A percentile compares a stretch with the other conserved stretches of the same genome.
phyloP scores from a whole-genome alignment of 805 yeast genomes.

The Candida hispaniensis region DNA sequence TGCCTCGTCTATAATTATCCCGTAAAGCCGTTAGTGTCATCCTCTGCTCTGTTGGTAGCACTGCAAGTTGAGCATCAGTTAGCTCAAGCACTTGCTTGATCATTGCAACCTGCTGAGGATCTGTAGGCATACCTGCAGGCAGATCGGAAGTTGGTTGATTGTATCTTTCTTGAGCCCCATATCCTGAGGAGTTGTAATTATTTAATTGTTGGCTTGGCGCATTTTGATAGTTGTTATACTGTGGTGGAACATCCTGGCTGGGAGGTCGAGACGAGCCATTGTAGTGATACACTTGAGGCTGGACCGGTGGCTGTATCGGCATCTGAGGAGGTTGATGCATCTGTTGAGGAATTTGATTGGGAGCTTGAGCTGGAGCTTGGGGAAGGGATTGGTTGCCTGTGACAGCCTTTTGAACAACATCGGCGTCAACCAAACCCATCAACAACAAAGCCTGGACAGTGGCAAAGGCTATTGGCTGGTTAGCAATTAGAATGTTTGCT shows the following conservation, averaged over 20 bases:
- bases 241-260: no score
- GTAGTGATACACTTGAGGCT: no score
- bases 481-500: conserved; percentile 47
- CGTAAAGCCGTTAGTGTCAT: conserved; percentile 24
- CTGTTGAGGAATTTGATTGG: conserved; percentile 14
- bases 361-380: conserved; percentile 15
- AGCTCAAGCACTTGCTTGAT: conserved; percentile 41
- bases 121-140: conserved; percentile 20
- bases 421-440: conserved; percentile 29
- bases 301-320: no score
- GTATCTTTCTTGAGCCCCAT: no score
- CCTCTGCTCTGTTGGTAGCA: conserved; percentile 41
- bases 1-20: conserved; percentile 20
- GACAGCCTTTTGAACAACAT: conserved; percentile 23
- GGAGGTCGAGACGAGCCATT: conserved; percentile 16
- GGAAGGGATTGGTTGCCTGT: conserved; percentile 17
- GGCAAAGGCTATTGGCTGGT: conserved; percentile 58
- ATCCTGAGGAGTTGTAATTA: no score
- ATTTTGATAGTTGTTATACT: no score
- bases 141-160: no score
- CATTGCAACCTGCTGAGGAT: conserved; percentile 36
- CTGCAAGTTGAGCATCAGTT: conserved; percentile 38
- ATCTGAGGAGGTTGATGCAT: conserved; percentile 16
- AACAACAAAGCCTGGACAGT: conserved; percentile 56
- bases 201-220: no score